Conservation (phyloP, 768 basidiomycete species). For the Kwoniella mangroviensis region DNA sequence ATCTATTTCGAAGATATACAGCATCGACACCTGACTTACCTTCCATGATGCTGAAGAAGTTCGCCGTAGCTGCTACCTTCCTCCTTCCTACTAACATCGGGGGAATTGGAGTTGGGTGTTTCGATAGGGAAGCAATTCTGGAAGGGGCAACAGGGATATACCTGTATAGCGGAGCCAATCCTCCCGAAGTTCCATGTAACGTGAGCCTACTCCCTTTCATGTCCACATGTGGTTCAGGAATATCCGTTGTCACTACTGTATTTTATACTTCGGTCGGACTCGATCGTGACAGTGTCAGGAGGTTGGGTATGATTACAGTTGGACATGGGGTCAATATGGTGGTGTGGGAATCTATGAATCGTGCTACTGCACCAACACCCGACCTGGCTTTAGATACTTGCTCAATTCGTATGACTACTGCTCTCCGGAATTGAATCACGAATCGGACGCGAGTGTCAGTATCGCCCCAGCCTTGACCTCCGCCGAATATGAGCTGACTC, state of each 20-base stretch:
- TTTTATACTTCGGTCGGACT: too few relatives aligned
- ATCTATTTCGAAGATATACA: too few relatives aligned
- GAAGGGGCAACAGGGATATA: neutral
- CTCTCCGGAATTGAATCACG: neutral
- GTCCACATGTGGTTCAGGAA: neutral
- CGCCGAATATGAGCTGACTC: neutral
- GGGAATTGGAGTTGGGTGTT: neutral
- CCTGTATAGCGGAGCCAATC: neutral
- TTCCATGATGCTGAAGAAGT: too few relatives aligned
- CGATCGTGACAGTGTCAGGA: neutral
- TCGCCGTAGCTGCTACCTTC: too few relatives aligned
- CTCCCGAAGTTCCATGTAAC: neutral
- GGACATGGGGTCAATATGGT: neutral
- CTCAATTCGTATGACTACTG: neutral
- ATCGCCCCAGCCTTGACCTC: neutral
- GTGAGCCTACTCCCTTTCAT: neutral
- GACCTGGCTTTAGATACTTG: neutral
- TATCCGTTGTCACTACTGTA: too few relatives aligned
- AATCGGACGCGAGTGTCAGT: neutral
- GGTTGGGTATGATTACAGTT: neutral
- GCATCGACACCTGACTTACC: too few relatives aligned
- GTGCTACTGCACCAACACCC: neutral
- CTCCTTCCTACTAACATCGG: neutral
- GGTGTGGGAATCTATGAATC: neutral
- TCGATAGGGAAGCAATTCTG: constrained; percentile 4